Evolutionary conservation across 768 basidiomycete species (phyloP), one percentile per base, ranked within the genome.

Genomic region (Rhodotorula toruloides): DNA sequence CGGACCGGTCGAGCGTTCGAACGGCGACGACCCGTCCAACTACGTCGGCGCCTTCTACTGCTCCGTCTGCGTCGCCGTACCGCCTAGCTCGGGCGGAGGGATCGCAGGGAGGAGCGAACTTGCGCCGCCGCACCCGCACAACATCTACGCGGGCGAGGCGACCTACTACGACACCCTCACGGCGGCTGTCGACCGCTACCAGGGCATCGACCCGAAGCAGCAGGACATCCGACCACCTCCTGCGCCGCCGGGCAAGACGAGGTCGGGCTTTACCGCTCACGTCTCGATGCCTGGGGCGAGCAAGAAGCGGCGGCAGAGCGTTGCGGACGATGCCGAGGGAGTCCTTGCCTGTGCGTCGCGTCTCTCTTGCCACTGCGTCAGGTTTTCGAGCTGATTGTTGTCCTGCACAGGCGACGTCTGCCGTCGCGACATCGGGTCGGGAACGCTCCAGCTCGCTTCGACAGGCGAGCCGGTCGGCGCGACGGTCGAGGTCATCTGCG

Each of bases 401-500:
- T 11, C 21, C 12, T 9, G 22, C 27, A 13, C 34, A 65, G 64
- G 64, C 52, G 66, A 67, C n/a, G 66, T 67, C 14, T 67, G 66
- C 40, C 55, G 52, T 1, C 44, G 66, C 4, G 66, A 67, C 50
- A 52, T 67, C n/a, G 66, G 31, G 8, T 40, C 61, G 0, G 66
- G 66, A 2, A 25, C 56, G 37, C 54, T 67, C 39, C 37, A 34
- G 40, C 32, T 54, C 16, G 25, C 17, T 6, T 13, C 44, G 27
- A 49, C 55, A 29, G 66, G 66, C 32, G 60, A 47, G 29, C 14
- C 66, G 1, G 56, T 67, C 50, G 61, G 61, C 8, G 49, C 66
- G 8, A 62, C 66, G 31, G 55, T 63, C 62, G 73, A 74, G 62
- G 69, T 73, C 5, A 54, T 75, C 19, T 75, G 74, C 57, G 50